phyloP scores from a whole-genome alignment of 225 moss, liverwort and hornwort genomes.

The Sphagnum tenellum region DNA sequence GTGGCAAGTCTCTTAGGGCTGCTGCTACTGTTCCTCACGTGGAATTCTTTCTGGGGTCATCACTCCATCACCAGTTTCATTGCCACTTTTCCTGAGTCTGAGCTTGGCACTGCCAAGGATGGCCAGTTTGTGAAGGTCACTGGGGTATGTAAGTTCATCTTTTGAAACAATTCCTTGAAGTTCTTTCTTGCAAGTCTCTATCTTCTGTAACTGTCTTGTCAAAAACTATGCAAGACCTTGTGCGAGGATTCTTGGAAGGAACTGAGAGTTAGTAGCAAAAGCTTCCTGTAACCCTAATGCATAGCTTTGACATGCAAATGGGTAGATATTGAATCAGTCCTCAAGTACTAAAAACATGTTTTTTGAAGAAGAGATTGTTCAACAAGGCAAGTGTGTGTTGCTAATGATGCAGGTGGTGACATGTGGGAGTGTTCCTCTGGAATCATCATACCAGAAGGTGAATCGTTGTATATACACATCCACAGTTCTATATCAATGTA shows the following conservation, averaged over 20 bases:
- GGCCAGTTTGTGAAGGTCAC: constrained; percentile 88
- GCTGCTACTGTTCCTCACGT: constrained; percentile 37
- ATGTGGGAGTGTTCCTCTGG: constrained; percentile 76
- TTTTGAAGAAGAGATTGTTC: too few species aligned
- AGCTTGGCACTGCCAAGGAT: constrained; percentile 65
- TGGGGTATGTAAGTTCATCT: constrained; percentile 42
- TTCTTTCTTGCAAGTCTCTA: too few species aligned
- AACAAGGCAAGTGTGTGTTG: too few species aligned
- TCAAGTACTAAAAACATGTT: too few species aligned
- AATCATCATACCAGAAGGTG: constrained; percentile 73
- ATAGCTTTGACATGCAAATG: too few species aligned
- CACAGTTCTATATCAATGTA: constrained; percentile 69
- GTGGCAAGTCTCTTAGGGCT: constrained; percentile 51
- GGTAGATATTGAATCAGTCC: too few species aligned
- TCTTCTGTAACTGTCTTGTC: too few species aligned
- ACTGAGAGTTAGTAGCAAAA: too few species aligned
- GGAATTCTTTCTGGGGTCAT: constrained; percentile 64
- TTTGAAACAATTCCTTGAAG: too few species aligned
- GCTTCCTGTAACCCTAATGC: too few species aligned
- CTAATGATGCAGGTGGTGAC: constrained; percentile 58
- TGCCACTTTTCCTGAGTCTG: constrained; percentile 46
- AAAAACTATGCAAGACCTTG: too few species aligned
- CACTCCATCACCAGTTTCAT: constrained; percentile 54
- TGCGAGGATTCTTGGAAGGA: too few species aligned
- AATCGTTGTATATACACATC: constrained; percentile 85